These are phyloP conservation scores for Calycina marina DNA, from an alignment of 2,329 filamentous ascomycete genomes.

Conservation along the genomic window DNA sequence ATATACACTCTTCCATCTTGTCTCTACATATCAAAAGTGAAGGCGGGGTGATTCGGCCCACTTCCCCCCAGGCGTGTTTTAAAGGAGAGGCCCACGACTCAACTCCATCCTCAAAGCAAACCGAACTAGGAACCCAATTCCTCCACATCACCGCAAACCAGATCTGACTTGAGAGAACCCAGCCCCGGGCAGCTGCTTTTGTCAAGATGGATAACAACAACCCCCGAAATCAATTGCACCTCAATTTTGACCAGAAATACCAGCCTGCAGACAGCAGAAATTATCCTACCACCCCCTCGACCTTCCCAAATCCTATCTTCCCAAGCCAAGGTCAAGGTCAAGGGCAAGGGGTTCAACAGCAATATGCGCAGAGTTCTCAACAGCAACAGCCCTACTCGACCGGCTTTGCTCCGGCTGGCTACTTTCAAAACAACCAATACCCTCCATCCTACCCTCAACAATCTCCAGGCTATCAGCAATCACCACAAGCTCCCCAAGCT, in stretches of 20 bases:
- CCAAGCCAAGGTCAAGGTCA: constrained; percentile 14
- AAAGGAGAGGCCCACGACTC: no score
- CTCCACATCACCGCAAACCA: no score
- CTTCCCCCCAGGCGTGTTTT: no score
- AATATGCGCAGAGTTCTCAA: constrained; percentile 24
- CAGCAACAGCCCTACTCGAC: constrained; percentile 29
- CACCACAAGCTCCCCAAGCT: constrained; percentile 36
- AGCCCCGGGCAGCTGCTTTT: no score
- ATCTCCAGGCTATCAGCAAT: constrained; percentile 34
- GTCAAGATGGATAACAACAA: constrained; percentile 17
- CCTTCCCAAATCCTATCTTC: constrained; percentile 78
- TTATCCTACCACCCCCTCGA: constrained; percentile 84
- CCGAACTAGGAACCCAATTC: no score
- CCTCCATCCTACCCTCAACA: constrained; percentile 24
- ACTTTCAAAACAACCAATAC: constrained; percentile 50
- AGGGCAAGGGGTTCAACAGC: constrained; percentile 24
- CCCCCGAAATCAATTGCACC: constrained; percentile 16
- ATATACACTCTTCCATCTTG: no score
- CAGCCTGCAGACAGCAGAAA: constrained; percentile 49
- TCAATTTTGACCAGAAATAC: constrained; percentile 32
- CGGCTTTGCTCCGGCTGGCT: constrained; percentile 33
- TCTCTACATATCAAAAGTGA: no score
- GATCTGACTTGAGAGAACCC: no score
- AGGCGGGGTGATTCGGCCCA: no score
- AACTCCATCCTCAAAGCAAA: no score